Conservation (phyloP, 352 stramenopile genomes). For the Globisporangium polare region DNA sequence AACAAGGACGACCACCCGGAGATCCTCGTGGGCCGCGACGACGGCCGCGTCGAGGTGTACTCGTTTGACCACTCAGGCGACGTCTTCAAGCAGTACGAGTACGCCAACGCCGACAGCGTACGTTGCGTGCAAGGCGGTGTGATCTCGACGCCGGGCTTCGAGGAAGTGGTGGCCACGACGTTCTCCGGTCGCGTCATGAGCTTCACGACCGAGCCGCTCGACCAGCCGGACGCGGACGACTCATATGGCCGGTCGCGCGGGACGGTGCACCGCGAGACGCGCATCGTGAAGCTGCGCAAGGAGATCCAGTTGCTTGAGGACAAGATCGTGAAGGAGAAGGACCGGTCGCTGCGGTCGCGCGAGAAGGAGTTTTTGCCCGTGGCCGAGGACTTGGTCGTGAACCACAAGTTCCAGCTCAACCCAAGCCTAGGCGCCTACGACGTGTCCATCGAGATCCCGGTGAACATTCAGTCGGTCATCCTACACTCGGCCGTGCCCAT, state of each 20-base stretch:
- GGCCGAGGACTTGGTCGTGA: constrained; percentile 73
- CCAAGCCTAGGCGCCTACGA: constrained; percentile 64
- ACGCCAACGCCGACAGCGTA: constrained; percentile 69
- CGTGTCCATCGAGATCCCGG: constrained; percentile 75
- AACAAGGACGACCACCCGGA: constrained; percentile 77
- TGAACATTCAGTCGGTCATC: constrained; percentile 76
- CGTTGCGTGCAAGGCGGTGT: constrained; percentile 69
- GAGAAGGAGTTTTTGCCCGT: constrained; percentile 69
- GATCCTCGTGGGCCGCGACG: constrained; percentile 75
- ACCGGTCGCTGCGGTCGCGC: constrained; percentile 29
- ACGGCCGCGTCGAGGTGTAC: constrained; percentile 77
- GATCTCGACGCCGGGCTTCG: constrained; percentile 62
- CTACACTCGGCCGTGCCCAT: constrained; percentile 73
- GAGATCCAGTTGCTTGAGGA: constrained; percentile 65
- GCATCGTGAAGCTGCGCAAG: constrained; percentile 81
- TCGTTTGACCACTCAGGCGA: constrained; percentile 47
- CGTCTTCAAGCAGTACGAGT: constrained; percentile 63
- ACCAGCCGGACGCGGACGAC: constrained; percentile 69
- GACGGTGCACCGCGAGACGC: constrained; percentile 68
- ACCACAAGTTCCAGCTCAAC: constrained; percentile 77
- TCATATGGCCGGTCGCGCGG: constrained; percentile 72
- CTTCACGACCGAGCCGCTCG: constrained; percentile 80
- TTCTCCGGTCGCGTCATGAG: constrained; percentile 79
- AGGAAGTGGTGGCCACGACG: constrained; percentile 73
- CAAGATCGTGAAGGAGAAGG: constrained; percentile 58